Percentiles rank a stretch among this genome's conserved stretches.
phyloP scores from a whole-genome alignment of 306 rosid genomes.

The Datisca glomerata region DNA sequence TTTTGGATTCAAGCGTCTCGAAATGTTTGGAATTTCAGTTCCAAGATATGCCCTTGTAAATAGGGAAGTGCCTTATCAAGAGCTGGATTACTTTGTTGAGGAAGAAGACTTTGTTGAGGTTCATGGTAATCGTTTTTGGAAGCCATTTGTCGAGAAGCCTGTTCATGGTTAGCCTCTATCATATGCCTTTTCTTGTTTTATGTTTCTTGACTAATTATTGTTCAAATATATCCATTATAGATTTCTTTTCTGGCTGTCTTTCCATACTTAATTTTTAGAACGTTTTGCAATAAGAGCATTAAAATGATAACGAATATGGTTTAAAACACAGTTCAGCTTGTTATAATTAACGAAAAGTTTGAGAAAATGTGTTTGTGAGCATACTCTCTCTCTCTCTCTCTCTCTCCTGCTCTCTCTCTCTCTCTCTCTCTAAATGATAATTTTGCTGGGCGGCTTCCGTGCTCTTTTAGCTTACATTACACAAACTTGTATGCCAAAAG shows the following conservation, averaged over 20 bases:
- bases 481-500: too few relatives aligned
- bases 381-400: too few relatives aligned
- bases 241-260: background rate
- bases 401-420: too few relatives aligned
- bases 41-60: constrained; percentile 93
- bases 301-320: too few relatives aligned
- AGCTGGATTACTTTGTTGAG: constrained; percentile 77
- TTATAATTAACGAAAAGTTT: too few relatives aligned
- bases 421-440: too few relatives aligned
- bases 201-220: too few relatives aligned
- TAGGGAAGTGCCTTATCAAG: constrained; percentile 67
- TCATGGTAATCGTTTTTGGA: constrained; percentile 71
- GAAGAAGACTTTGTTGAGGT: constrained; percentile 98
- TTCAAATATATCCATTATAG: background rate
- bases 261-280: background rate
- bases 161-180: constrained; percentile 62
- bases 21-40: constrained; percentile 71
- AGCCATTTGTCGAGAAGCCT: constrained; percentile 99
- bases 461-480: too few relatives aligned
- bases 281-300: too few relatives aligned
- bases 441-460: too few relatives aligned
- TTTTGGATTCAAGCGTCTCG: constrained; percentile 59
- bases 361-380: too few relatives aligned
- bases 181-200: constrained; percentile 9
- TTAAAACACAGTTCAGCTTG: too few relatives aligned